Evolutionary conservation across 1,284 basidiomycete species (phyloP), one percentile per base, ranked within the genome.

Genomic region (Ustilago sp.): DNA sequence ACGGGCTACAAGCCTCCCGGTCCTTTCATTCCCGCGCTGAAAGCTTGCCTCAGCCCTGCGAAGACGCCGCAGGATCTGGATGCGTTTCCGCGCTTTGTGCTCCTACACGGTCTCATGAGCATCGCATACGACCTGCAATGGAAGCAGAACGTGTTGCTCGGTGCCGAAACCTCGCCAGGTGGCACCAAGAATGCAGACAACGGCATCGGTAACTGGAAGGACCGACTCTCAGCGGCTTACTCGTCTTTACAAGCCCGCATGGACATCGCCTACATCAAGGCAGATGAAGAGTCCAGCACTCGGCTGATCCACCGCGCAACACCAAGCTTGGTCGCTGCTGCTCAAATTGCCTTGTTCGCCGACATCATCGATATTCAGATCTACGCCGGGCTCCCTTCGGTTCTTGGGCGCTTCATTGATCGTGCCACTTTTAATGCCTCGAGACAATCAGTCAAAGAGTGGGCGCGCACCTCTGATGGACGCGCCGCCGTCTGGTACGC

Each of bases 281-380:
- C 74, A 3, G 74, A 76, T 38, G 74, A 77, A n/a, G 74, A 72
- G 19, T 69, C 74, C 15, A 77, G 69, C 61, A 61, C 73, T 17
- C 71, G 73, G 5, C 60, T 69, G 34, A 80, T 80, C 13, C 63
- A 74, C 31, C 63, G 74, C 31, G 79, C 77, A 5, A 77, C 73
- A 9, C 74, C 77, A 7, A 79, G 76, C 55, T 54, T 80, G 11
- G 73, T 79, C 28, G 66, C 73, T 15, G 77, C 76, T 19, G 73
- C 79, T 17, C 79, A 81, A 59, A 68, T 81, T 12, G 72, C 74
- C 12, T 41, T 81, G 9, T 75, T 78, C 39, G 80, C 74, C 17
- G 80, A 81, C 36, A 73, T 77, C 31, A 68, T 80, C 47, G 78
- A 78, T 36, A 80, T 81, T 17, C 80, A 81, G 68, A 80, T 80